Percentiles rank a stretch among this genome's conserved stretches.
Conservation (phyloP, 306 rosid species). For the Fragaria vesca region DNA sequence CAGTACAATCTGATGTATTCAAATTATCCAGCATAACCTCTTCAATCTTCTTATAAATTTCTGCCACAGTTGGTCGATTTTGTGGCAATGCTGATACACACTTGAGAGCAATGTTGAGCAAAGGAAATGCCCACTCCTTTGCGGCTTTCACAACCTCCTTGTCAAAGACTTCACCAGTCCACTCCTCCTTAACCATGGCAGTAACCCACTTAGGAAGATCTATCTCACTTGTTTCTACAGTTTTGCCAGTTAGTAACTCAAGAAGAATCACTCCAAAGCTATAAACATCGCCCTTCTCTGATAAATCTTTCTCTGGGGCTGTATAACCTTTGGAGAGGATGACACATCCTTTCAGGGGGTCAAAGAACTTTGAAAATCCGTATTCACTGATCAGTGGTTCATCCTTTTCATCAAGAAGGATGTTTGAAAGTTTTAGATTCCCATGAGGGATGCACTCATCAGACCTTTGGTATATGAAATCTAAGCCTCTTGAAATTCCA, state of each 20-base stretch:
- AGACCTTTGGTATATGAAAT: conserved; percentile 43
- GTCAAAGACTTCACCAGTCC: conserved; percentile 88
- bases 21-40: conserved; percentile 37
- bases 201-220: conserved; percentile 79
- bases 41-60: conserved; percentile 52
- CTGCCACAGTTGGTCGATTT: conserved; percentile 47
- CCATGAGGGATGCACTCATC: conserved; percentile 63
- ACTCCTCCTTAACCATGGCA: conserved; percentile 73
- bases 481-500: conserved; percentile 66
- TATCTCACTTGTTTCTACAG: conserved; percentile 47
- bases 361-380: conserved; percentile 54
- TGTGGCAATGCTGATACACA: conserved; percentile 55
- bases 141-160: conserved; percentile 45
- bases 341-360: conserved; percentile 34
- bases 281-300: conserved; percentile 61
- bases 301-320: conserved; percentile 55
- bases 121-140: conserved; percentile 44
- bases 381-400: conserved; percentile 66
- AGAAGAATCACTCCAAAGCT: conserved; percentile 69
- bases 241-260: conserved; percentile 62
- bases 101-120: conserved; percentile 45
- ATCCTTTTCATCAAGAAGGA: conserved; percentile 53
- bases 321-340: conserved; percentile 49
- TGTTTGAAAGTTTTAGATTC: conserved; percentile 72
- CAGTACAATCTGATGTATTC: conserved; percentile 14